These are phyloP conservation scores for Leishmania mexicana DNA, from an alignment of 208 protist genomes.

Conservation along the genomic window DNA sequence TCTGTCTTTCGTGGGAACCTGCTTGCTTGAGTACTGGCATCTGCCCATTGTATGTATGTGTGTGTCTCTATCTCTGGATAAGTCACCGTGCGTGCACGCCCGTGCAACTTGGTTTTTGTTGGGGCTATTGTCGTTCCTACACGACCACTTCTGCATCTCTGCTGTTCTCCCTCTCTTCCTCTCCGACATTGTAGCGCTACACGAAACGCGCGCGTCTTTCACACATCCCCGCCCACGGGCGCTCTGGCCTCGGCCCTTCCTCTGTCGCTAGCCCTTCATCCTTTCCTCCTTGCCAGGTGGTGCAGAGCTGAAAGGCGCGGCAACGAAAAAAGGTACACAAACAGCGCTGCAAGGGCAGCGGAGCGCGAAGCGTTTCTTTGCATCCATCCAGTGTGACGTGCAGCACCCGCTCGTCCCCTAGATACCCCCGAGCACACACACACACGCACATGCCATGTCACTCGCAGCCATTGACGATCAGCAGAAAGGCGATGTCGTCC, in stretches of 20 bases:
- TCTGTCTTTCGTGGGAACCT: not conserved
- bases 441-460: conserved; percentile 18
- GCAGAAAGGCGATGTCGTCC: conserved; percentile 22
- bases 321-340: not conserved
- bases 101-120: not conserved
- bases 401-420: not conserved
- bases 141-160: not conserved
- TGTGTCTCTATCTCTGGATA: not conserved
- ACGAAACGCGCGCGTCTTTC: not conserved
- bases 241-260: not conserved
- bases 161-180: not conserved
- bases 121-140: too few species aligned
- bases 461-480: not conserved
- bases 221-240: not conserved
- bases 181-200: not conserved
- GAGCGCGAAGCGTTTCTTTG: not conserved
- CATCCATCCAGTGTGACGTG: not conserved
- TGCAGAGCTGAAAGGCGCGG: not conserved
- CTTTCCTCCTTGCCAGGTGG: not conserved
- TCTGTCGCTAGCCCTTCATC: not conserved
- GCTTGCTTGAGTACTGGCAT: not conserved
- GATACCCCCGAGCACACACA: not conserved
- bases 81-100: not conserved
- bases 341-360: not conserved
- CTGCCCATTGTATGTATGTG: not conserved